Evolutionary conservation across 2,329 filamentous ascomycete genomes (phyloP).

Genomic region (Septoria linicola): DNA sequence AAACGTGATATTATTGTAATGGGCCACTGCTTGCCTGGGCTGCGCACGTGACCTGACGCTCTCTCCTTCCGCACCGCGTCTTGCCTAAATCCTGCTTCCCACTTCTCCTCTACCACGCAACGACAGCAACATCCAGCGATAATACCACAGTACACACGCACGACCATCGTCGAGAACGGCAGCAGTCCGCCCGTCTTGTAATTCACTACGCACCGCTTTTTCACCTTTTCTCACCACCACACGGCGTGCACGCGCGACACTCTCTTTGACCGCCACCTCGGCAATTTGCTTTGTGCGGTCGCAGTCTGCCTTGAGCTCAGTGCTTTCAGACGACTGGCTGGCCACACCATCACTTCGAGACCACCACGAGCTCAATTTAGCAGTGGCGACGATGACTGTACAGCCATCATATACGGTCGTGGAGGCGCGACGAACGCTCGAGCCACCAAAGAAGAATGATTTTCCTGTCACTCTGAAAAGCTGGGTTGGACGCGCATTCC

Average conservation of each 20-base stretch:
- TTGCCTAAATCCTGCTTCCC: too few relatives aligned
- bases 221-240: background rate
- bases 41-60: too few relatives aligned
- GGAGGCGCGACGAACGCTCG: constrained; percentile 44
- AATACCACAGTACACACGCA: too few relatives aligned
- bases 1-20: too few relatives aligned
- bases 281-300: constrained; percentile 4
- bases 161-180: too few relatives aligned
- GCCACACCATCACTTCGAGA: constrained; percentile 3
- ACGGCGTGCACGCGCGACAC: background rate
- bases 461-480: constrained; percentile 80
- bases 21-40: too few relatives aligned
- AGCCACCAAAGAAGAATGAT: constrained; percentile 44
- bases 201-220: background rate
- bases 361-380: background rate
- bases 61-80: too few relatives aligned
- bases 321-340: background rate
- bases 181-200: too few relatives aligned
- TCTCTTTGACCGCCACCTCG: constrained; percentile 5
- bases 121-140: too few relatives aligned
- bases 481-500: constrained; percentile 89
- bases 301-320: constrained; percentile 8
- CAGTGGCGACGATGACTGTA: constrained; percentile 27
- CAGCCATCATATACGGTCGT: constrained; percentile 49
- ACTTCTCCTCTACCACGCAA: too few relatives aligned